Base-by-base conservation (phyloP, 2,329 filamentous ascomycete genomes). In the Exophiala sp. region DNA sequence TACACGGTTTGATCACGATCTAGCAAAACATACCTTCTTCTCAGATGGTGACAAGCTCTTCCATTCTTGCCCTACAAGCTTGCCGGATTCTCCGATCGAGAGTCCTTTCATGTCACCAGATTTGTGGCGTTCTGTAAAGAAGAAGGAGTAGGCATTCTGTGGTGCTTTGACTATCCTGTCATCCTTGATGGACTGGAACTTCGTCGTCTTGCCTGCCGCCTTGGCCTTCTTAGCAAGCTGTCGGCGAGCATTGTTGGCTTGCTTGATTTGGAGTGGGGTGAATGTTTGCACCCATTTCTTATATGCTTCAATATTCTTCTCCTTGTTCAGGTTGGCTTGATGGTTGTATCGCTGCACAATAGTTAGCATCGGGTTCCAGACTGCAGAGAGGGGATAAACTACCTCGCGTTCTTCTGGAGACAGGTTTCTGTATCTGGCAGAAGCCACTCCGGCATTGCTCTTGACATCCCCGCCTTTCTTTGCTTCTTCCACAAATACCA, bases 241-340 rank as follows among this genome's bases (percentile, higher is more conserved):
- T 22, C 32, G 51, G 30, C 82, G 78, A 9, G 82, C 82, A 9
- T 57, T 61, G 63, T 86, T 86, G 49, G 82, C 82, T 2, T 70
- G 51, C 39, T 68, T 68, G 58, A 86, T 83, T 60, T 82, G 64
- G 3, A 77, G 68, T 8, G 78, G 74, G 1, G 77, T 78, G 60
- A 81, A 66, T 2, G 64, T 66, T 24, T 73, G 63, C 16, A 85
- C 64, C 78, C 79, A 86, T 51, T 70, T 62, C 23, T 75, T 67
- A 61, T 74, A 76, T 11, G 67, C 69, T 16, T 67, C 65, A 16
- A 64, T 58, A 43, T 73, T 74, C 11, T 68, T 65, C 34, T 67
- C 69, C 16, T 64, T 72, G 57, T 71, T 73, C 51, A 74, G 61
- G 48, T 70, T 71, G 43, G 74, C 76, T 14, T 73, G 57, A 42